These are phyloP conservation scores for Macaranga tanarius DNA, from an alignment of 441 rosid genomes.

Conservation along the genomic window DNA sequence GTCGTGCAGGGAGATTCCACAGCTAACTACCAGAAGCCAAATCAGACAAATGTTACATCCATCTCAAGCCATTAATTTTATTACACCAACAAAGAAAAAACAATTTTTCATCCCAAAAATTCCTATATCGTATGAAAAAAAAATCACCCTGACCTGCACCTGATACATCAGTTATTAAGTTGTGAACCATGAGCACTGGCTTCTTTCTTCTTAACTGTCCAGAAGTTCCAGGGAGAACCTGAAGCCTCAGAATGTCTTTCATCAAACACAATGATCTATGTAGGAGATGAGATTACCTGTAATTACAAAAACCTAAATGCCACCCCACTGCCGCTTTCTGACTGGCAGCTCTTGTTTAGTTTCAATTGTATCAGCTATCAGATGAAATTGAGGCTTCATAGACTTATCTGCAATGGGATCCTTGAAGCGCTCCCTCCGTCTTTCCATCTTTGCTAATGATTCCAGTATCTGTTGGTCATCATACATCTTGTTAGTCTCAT, in stretches of 20 bases:
- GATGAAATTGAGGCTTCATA: slow-evolving; percentile 26
- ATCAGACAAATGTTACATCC: not conserved
- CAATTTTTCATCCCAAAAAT: not conserved
- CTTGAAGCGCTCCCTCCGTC: slow-evolving; percentile 62
- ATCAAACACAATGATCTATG: not conserved
- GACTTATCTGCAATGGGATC: slow-evolving; percentile 30
- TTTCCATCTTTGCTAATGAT: slow-evolving; percentile 63
- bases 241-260: not conserved
- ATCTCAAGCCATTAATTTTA: not conserved
- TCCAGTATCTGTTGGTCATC: slow-evolving; percentile 42
- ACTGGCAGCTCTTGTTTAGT: slow-evolving; percentile 45
- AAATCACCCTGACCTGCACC: not conserved
- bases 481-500: slow-evolving; percentile 21
- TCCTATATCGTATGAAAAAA: not conserved
- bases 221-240: not conserved
- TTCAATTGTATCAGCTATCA: slow-evolving; percentile 24
- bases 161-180: not conserved
- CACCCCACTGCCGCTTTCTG: slow-evolving; percentile 64
- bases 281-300: slow-evolving; percentile 5
- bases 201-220: not conserved
- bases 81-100: not conserved
- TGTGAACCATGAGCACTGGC: not conserved
- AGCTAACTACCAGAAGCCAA: not conserved
- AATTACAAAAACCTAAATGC: slow-evolving; percentile 24
- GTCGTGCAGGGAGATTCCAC: not conserved